Evolutionary conservation across 495 filamentous ascomycete species (phyloP).

Genomic region (Podospora pseudopauciseta): DNA sequence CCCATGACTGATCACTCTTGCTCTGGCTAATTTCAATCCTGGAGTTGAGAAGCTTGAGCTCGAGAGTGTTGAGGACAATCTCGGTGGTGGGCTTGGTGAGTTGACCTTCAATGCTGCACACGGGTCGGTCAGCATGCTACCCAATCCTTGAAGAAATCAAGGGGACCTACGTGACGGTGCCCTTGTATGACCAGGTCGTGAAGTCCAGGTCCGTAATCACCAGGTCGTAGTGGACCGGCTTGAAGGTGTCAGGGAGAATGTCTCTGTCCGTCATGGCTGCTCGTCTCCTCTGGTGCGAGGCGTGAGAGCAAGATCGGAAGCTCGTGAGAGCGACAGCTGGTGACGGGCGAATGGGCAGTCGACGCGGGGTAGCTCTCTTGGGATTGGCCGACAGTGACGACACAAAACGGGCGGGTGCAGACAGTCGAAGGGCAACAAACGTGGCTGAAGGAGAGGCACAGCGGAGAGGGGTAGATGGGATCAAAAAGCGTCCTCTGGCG

Average conservation of each 20-base stretch:
- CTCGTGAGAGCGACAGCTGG: constrained; percentile 1
- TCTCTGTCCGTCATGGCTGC: constrained; percentile 51
- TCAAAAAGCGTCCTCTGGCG: constrained; percentile 13
- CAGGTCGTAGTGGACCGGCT: constrained; percentile 81
- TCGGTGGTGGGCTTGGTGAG: constrained; percentile 61
- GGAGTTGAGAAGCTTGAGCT: constrained; percentile 59
- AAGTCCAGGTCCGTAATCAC: constrained; percentile 76
- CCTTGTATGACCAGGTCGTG: constrained; percentile 76
- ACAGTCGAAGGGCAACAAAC: background rate
- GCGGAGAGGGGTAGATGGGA: background rate
- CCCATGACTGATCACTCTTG: constrained; percentile 49
- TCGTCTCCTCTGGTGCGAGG: constrained; percentile 17
- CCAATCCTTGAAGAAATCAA: background rate
- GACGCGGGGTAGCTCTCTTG: constrained; percentile 11
- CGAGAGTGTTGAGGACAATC: constrained; percentile 69
- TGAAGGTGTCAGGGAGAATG: constrained; percentile 59
- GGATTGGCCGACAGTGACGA: background rate
- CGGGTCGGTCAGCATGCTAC: background rate
- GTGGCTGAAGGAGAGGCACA: background rate
- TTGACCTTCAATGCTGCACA: constrained; percentile 48
- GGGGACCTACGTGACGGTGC: constrained; percentile 59
- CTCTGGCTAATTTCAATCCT: constrained; percentile 43
- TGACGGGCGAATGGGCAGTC: constrained; percentile 12
- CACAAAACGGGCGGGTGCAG: background rate
- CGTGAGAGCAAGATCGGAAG: constrained; percentile 20